A percentile compares a stretch with the other conserved stretches of the same genome.
These are phyloP conservation scores for Solanum chiquidenum DNA, from an alignment of 257 asterid genomes.

Conservation along the genomic window DNA sequence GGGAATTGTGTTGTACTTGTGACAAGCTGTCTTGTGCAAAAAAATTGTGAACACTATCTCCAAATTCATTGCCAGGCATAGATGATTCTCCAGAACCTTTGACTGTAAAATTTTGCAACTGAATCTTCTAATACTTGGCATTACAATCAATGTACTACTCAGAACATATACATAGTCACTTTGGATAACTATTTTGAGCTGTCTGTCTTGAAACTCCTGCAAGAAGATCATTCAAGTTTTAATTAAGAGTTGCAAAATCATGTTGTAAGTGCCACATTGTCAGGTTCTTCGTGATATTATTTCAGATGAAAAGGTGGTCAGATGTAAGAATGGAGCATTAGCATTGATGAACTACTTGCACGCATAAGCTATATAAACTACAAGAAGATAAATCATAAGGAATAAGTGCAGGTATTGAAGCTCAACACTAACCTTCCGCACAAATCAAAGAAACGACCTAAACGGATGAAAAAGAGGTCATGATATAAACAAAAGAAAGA, in stretches of 20 bases:
- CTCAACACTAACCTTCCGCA: background rate
- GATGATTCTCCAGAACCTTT: constrained; percentile 35
- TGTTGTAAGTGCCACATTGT: background rate
- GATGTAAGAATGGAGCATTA: background rate
- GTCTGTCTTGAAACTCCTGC: background rate
- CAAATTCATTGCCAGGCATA: constrained; percentile 92
- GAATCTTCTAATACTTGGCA: background rate
- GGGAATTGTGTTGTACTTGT: constrained; percentile 57
- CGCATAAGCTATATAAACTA: background rate
- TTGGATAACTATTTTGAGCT: background rate
- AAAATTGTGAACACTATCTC: constrained; percentile 89
- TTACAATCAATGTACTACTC: background rate
- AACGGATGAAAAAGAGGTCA: background rate
- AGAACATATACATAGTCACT: background rate
- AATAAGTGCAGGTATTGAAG: background rate
- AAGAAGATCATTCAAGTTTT: background rate
- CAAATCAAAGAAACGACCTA: background rate
- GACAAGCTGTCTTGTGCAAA: constrained; percentile 61
- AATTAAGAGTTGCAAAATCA: background rate
- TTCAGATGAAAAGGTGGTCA: background rate
- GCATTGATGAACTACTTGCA: background rate
- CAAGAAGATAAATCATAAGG: background rate
- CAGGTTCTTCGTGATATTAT: background rate
- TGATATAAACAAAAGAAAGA: background rate
- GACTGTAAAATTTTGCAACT: background rate